Evolutionary conservation across 495 filamentous ascomycete genomes (phyloP), one percentile per base, ranked within the genome.

Genomic region (Penicillium egyptiacum): DNA sequence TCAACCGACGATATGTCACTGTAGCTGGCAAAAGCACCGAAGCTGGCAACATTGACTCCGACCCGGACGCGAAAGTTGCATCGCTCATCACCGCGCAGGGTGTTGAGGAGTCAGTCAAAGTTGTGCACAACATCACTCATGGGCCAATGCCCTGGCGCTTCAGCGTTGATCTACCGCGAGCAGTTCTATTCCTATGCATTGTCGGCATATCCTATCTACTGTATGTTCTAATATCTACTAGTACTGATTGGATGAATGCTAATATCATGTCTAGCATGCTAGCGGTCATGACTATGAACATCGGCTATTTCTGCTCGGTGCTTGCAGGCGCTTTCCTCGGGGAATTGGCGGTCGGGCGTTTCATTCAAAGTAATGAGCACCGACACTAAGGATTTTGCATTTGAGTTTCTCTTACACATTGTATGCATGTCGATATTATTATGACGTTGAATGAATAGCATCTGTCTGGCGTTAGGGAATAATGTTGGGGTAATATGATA

Each of bases 201-300:
- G 81, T 83, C 0, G 92, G 87, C 4, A 80, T 96, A 41, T 87
- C 86, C 3, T 98, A 97, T 75, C 73, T 98, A 39, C 83, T 97
- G 93, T 96, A 80, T 80, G 91, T 37, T 59, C 33, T 49, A 10
- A 10, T 14, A 20, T 14, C 22, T 28, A 25, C 10, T 5, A 35
- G 25, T 4, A 40, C 25, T 50, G 43, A 0, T 10, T 33, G 41
- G 3, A 35, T 20, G 40, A 10, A 33, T 52, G 53, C 20, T 56
- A 40, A 54, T 60, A 7, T 41, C 56, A 26, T 26, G 10, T 50
- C 10, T 65, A 98, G 93, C 49, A 98, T 98, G 93, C 77, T 98
- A 74, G 92, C 90, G n/a, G 89, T 96, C 63, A 98, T 98, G 93
- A 94, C 91, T 4, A 83, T 93, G 83, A 98, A 98, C 64, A 83